phyloP scores from a whole-genome alignment of 228 moss, liverwort and hornwort species.

The Sphagnum fallax region DNA sequence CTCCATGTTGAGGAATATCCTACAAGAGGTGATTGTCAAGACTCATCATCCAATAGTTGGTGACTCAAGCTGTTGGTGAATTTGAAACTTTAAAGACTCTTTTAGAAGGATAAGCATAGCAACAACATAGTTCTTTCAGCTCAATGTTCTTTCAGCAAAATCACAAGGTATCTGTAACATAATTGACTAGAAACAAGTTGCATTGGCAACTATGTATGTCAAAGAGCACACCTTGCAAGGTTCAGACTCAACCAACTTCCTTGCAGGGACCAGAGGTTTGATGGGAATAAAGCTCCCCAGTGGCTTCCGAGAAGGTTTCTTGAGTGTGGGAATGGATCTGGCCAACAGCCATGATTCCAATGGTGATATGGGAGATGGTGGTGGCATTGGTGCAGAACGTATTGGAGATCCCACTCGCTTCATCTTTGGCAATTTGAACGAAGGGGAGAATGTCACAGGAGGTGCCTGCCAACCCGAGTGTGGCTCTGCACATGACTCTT shows the following conservation, averaged over 20 bases:
- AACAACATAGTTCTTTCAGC: background rate
- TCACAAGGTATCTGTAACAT: background rate
- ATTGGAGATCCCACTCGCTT: slow-evolving; percentile 25
- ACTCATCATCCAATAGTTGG: background rate
- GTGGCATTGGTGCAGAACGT: slow-evolving; percentile 11
- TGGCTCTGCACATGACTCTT: background rate
- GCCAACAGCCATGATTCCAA: slow-evolving; percentile 44
- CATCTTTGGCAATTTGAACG: background rate
- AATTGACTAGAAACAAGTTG: background rate
- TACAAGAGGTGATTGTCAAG: slow-evolving; percentile 14
- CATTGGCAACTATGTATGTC: background rate
- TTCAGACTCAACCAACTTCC: slow-evolving; percentile 6
- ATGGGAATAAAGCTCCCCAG: slow-evolving; percentile 52
- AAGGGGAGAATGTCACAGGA: no score
- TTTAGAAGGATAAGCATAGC: background rate
- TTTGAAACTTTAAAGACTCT: no score
- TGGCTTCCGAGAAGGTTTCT: slow-evolving; percentile 32
- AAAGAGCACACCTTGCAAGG: slow-evolving; percentile 12
- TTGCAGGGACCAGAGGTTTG: slow-evolving; percentile 11
- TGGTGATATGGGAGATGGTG: slow-evolving; percentile 43
- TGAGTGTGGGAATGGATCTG: slow-evolving; percentile 16
- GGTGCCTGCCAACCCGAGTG: background rate
- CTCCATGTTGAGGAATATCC: slow-evolving; percentile 13
- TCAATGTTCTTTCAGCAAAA: background rate
- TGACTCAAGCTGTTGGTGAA: background rate